phyloP scores from a whole-genome alignment of 352 stramenopile species.

The Discostella stelligera region DNA sequence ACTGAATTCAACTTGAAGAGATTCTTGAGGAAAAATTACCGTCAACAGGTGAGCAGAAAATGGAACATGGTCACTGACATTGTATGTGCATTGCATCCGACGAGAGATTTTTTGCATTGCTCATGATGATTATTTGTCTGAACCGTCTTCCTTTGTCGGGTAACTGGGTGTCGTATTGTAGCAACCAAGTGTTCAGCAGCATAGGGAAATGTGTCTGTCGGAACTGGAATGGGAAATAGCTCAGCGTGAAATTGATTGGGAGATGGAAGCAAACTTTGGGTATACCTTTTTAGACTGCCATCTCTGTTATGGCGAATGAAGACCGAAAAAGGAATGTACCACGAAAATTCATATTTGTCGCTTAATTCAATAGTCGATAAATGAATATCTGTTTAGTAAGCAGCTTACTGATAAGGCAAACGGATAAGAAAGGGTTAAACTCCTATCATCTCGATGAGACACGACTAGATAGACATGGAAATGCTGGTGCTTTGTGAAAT shows the following conservation, averaged over 20 bases:
- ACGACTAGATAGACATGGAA: too few species aligned
- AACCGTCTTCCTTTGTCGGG: background rate
- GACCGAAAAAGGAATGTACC: too few species aligned
- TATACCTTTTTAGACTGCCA: slow-evolving; percentile 43
- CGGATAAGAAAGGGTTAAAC: too few species aligned
- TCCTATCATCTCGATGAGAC: too few species aligned
- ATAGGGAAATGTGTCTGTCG: slow-evolving; percentile 30
- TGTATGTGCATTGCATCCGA: background rate
- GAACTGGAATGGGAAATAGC: slow-evolving; percentile 35
- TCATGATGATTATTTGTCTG: background rate
- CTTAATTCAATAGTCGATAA: too few species aligned
- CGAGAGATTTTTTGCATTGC: background rate
- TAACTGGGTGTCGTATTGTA: background rate
- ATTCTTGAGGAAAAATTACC: slow-evolving; percentile 20
- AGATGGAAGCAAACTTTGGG: slow-evolving; percentile 35
- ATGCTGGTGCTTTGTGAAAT: too few species aligned
- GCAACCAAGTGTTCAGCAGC: slow-evolving; percentile 21
- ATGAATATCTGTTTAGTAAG: too few species aligned
- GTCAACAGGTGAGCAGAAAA: slow-evolving; percentile 7
- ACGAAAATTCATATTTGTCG: too few species aligned
- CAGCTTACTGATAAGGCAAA: too few species aligned
- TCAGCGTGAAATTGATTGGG: slow-evolving; percentile 46
- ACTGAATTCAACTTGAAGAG: slow-evolving; percentile 30
- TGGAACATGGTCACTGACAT: background rate
- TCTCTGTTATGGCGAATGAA: slow-evolving; percentile 27